These are phyloP conservation scores for Cladosporium phlei DNA, from an alignment of 2,329 filamentous ascomycete species.

Conservation along the genomic window DNA sequence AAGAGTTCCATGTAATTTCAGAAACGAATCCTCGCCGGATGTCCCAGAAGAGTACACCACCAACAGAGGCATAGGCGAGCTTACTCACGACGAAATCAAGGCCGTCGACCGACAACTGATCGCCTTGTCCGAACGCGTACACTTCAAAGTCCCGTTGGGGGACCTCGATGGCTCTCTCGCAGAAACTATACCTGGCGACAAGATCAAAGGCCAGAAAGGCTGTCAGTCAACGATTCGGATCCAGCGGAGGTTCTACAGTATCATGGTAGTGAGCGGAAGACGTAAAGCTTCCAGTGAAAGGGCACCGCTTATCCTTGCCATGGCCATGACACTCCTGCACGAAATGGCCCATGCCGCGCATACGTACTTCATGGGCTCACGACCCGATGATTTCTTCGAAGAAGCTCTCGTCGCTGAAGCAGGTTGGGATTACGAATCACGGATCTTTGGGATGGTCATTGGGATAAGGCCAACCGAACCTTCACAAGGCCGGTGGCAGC, in stretches of 20 bases:
- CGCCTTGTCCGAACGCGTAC: neutral
- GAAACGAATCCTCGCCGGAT: too few relatives aligned
- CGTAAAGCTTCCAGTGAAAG: neutral
- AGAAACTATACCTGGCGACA: too few relatives aligned
- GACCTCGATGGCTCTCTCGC: too few relatives aligned
- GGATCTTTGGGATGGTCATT: neutral
- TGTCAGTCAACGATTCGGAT: too few relatives aligned
- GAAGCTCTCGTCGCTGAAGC: neutral
- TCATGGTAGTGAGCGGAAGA: neutral
- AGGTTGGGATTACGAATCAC: neutral
- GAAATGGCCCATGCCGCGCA: slow-evolving; percentile 1
- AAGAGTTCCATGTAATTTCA: too few relatives aligned
- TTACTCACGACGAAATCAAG: neutral
- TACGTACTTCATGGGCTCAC: neutral
- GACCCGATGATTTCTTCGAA: slow-evolving; percentile 6
- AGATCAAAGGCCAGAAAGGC: too few relatives aligned
- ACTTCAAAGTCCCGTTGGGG: neutral
- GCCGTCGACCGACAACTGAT: neutral
- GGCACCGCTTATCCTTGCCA: neutral
- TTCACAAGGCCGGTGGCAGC: neutral
- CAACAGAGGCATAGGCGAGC: neutral
- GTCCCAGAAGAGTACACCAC: neutral
- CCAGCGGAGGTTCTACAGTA: too few relatives aligned
- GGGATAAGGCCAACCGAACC: too few relatives aligned
- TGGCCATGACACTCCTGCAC: neutral